phyloP scores from a whole-genome alignment of 1,284 basidiomycete genomes.

The Ceratobasidium theobromae region DNA sequence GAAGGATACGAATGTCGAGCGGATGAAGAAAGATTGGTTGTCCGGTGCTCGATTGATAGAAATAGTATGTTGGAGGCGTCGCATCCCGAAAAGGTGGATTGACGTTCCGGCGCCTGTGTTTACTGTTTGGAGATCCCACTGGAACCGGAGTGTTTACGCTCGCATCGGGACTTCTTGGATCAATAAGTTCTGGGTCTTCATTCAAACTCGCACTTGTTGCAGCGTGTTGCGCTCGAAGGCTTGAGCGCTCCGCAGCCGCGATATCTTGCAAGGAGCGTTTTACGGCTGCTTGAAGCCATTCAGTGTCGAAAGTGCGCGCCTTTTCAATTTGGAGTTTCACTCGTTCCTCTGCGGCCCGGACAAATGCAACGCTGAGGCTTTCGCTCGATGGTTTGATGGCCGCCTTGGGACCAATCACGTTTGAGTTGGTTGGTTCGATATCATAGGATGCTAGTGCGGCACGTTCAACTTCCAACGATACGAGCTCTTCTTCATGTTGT shows the following conservation, averaged over 20 bases:
- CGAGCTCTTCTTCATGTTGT: conserved; percentile 74
- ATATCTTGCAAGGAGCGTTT: conserved; percentile 53
- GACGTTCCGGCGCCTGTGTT: conserved; percentile 60
- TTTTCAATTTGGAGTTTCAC: conserved; percentile 77
- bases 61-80: conserved; percentile 80
- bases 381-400: conserved; percentile 42
- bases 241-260: conserved; percentile 46
- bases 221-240: conserved; percentile 29
- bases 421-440: neutral
- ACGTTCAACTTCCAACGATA: conserved; percentile 70
- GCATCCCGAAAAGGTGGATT: conserved; percentile 52
- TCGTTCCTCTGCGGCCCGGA: conserved; percentile 76
- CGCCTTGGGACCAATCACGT: conserved; percentile 25
- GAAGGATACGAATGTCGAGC: conserved; percentile 90
- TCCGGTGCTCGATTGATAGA: conserved; percentile 93
- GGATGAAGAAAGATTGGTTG: conserved; percentile 92
- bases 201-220: neutral
- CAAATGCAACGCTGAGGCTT: conserved; percentile 74
- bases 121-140: conserved; percentile 36
- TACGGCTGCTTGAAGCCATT: conserved; percentile 55
- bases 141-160: neutral
- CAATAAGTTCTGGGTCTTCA: neutral
- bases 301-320: conserved; percentile 71
- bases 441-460: conserved; percentile 49
- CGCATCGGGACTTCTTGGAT: conserved; percentile 3